Evolutionary conservation across 2,329 filamentous ascomycete species (phyloP).

Genomic region (Hymenoscyphus linearis): DNA sequence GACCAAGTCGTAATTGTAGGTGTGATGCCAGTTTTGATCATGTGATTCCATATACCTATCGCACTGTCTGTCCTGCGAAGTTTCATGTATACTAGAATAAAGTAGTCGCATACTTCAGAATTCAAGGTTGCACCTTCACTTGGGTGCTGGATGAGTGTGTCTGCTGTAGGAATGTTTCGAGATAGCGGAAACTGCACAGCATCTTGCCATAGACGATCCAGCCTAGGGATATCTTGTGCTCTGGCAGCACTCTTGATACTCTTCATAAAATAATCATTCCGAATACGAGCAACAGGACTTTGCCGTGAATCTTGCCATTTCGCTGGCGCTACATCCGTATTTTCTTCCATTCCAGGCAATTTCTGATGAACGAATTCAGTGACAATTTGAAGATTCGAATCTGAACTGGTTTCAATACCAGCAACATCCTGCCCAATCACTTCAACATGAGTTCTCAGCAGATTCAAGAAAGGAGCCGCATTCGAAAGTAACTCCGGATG

Average conservation of each 20-base stretch:
- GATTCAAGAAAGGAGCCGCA: slow-evolving; percentile 11
- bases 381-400: slow-evolving; percentile 4
- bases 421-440: slow-evolving; percentile 11
- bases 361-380: slow-evolving; percentile 17
- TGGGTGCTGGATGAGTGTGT: background rate
- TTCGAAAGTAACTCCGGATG: slow-evolving; percentile 4
- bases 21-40: slow-evolving; percentile 46
- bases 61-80: slow-evolving; percentile 39
- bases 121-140: slow-evolving; percentile 16
- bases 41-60: slow-evolving; percentile 52
- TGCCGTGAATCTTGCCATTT: background rate
- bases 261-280: slow-evolving; percentile 5
- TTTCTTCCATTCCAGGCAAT: slow-evolving; percentile 11
- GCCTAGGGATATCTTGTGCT: slow-evolving; percentile 17
- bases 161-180: background rate
- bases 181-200: slow-evolving; percentile 22
- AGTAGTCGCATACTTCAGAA: slow-evolving; percentile 36
- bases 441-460: slow-evolving; percentile 12
- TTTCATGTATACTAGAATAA: slow-evolving; percentile 43
- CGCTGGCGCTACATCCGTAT: no score
- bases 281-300: background rate
- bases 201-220: slow-evolving; percentile 26
- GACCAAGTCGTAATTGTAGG: slow-evolving; percentile 66
- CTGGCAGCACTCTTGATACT: slow-evolving; percentile 21
- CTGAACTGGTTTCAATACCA: background rate